Percentiles rank a stretch among this genome's conserved stretches.
Conservation (phyloP, 306 rosid species). For the Prunus persica region Prunus_persica_NCBIv2 NC_034013.1:17881001-17881500, state of each 20-base stretch:
- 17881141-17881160: neutral
- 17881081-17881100: conserved; percentile 10
- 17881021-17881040: neutral
- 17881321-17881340: neutral
- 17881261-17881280: neutral
- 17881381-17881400: neutral
- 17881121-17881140: neutral
- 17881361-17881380: neutral
- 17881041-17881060: neutral
- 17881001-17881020: conserved; percentile 26
- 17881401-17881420: too few species aligned
- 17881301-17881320: too few species aligned
- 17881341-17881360: neutral
- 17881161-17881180: neutral
- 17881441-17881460: neutral
- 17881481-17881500: conserved; percentile 20
- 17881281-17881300: neutral
- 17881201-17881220: neutral
- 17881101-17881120: neutral
- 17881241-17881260: neutral
- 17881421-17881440: too few species aligned
- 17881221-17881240: neutral
- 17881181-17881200: neutral
- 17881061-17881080: neutral
- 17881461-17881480: neutral